Conservation (phyloP, 2,329 filamentous ascomycete species). For the Aureobasidium sp. region DNA sequence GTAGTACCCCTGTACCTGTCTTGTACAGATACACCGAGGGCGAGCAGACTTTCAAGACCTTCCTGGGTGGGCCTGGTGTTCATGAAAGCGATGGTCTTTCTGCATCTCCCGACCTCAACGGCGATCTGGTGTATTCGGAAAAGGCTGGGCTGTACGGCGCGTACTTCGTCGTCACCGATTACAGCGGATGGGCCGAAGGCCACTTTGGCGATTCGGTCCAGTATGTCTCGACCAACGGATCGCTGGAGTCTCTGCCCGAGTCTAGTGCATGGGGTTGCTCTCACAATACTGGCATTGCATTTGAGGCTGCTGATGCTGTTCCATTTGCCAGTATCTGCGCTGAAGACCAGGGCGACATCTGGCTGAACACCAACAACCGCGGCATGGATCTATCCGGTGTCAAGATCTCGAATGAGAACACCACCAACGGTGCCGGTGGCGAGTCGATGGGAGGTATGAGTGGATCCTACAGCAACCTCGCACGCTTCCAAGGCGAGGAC, state of each 20-base stretch:
- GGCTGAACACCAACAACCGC: conserved; percentile 55
- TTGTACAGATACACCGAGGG: conserved; percentile 54
- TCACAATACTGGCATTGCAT: conserved; percentile 59
- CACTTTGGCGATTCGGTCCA: conserved; percentile 54
- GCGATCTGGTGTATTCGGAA: conserved; percentile 55
- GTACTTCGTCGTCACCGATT: conserved; percentile 56
- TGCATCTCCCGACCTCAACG: conserved; percentile 54
- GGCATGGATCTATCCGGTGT: conserved; percentile 48
- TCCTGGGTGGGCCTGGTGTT: conserved; percentile 51
- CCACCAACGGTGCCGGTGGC: conserved; percentile 51
- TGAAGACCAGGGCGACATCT: conserved; percentile 57
- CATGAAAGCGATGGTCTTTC: conserved; percentile 40
- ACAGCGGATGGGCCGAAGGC: conserved; percentile 47
- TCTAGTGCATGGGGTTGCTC: conserved; percentile 55
- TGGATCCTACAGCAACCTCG: conserved; percentile 54
- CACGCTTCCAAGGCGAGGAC: conserved; percentile 45
- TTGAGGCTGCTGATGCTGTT: conserved; percentile 52
- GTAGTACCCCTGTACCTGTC: conserved; percentile 46
- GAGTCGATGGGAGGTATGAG: conserved; percentile 58
- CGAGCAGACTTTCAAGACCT: conserved; percentile 52
- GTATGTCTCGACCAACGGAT: conserved; percentile 44
- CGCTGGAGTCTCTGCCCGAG: conserved; percentile 44
- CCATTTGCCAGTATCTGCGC: conserved; percentile 55
- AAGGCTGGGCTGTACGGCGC: conserved; percentile 52
- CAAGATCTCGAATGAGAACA: conserved; percentile 58